These are phyloP conservation scores for Leccinellum rugosiceps DNA, from an alignment of 768 basidiomycete genomes.

Conservation along the genomic window DNA sequence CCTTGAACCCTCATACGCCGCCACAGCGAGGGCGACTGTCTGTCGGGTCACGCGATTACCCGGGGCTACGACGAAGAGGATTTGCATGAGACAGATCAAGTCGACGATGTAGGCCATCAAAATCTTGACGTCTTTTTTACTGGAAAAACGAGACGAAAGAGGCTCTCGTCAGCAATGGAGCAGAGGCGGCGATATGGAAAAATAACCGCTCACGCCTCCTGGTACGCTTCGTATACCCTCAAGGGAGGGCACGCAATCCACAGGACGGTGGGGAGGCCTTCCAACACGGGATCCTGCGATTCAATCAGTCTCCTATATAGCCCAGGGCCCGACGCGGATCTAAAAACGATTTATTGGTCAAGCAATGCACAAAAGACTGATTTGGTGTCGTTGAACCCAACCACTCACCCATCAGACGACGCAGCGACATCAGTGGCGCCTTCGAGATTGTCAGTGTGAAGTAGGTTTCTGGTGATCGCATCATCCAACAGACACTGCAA, in stretches of 20 bases:
- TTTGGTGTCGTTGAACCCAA: background rate
- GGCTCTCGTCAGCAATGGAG: background rate
- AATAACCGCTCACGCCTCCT: constrained; percentile 6
- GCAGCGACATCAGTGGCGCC: background rate
- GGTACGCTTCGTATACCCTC: background rate
- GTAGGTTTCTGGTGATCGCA: background rate
- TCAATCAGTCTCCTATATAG: background rate
- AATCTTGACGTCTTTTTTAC: constrained; percentile 7
- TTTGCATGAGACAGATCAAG: constrained; percentile 18
- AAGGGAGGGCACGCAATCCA: background rate
- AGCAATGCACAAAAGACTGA: background rate
- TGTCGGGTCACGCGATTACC: background rate
- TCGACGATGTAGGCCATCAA: constrained; percentile 12
- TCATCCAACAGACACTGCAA: constrained; percentile 7
- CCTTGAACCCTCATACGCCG: constrained; percentile 1
- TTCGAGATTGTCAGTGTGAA: constrained; percentile 3
- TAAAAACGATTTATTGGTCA: no score
- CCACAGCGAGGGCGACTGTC: background rate
- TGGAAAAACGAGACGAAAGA: background rate
- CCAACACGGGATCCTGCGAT: background rate
- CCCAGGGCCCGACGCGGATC: background rate
- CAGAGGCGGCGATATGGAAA: no score
- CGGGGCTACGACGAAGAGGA: constrained; percentile 4
- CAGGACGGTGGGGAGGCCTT: background rate
- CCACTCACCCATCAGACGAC: background rate